Percentiles rank a stretch among this genome's conserved stretches.
Conservation (phyloP, 345 rosid genomes). For the Microcos paniculata region DNA sequence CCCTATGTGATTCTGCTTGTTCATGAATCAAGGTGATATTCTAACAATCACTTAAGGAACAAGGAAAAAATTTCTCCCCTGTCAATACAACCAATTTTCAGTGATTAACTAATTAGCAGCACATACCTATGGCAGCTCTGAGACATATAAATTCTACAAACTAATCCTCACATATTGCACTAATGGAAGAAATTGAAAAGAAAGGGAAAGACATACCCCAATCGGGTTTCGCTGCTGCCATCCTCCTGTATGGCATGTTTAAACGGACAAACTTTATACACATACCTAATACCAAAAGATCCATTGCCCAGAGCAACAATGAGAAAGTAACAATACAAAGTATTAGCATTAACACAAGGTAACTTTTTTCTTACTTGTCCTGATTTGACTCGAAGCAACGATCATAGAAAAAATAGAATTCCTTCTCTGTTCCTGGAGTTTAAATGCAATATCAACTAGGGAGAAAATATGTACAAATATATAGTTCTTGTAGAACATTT, state of each 20-base stretch:
- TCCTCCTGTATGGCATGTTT: slow-evolving; percentile 41
- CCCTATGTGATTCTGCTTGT: not conserved
- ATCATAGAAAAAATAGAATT: slow-evolving; percentile 16
- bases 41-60: not conserved
- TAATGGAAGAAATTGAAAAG: not conserved
- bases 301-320: not conserved
- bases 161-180: not conserved
- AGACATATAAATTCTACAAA: not conserved
- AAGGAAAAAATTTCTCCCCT: not conserved
- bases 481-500: not conserved
- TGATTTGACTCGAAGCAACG: slow-evolving; percentile 9
- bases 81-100: not conserved
- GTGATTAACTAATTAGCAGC: not conserved
- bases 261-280: slow-evolving; percentile 44
- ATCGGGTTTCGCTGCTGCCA: slow-evolving; percentile 30
- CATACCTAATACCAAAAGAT: slow-evolving; percentile 28
- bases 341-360: not conserved
- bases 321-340: not conserved
- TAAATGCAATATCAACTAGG: not conserved
- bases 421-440: slow-evolving; percentile 13
- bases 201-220: slow-evolving; percentile 31
- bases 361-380: slow-evolving; percentile 8
- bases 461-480: not conserved
- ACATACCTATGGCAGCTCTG: not conserved
- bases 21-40: not conserved